Evolutionary conservation across 2,329 filamentous ascomycete genomes (phyloP), one percentile per base, ranked within the genome.

Genomic region (Stylonectria norvegica): DNA sequence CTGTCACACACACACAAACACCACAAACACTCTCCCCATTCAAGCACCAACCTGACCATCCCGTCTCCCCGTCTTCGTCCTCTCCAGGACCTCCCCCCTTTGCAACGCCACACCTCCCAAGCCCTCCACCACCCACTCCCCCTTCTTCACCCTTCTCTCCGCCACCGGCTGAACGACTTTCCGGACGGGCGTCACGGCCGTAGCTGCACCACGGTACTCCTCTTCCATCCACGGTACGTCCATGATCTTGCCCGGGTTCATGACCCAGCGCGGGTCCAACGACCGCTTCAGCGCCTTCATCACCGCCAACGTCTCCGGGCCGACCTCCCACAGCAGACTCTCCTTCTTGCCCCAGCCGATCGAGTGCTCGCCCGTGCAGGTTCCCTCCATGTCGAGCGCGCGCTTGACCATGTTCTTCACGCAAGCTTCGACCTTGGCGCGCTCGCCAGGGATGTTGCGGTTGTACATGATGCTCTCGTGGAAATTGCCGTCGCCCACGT

Each of bases 401-500:
- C 88, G 79, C 52, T 85, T 78, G 15, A 95, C 88, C 89, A 96
- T 95, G 53, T 89, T 84, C 59, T 90, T 82, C 33, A 96, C 88
- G 49, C 87, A 89, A 39, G 73, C 76, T 60, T 93, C 86, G 2
- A 93, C 88, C 51, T 85, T 86, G 29, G 76, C 82, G 40, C 77
- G 77, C 65, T 95, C 86, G 18, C 73, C 79, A 3, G 78, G 74
- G 40, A 89, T 73, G 17, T 72, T 75, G 18, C 78, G 77, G 64
- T 93, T 80, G 62, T 95, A 96, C 67, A 96, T 84, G 65, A 96
- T 93, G 59, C 85, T 87, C 61, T 90, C 84, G 62, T 96, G 90
- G 69, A 96, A 96, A 64, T 96, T 96, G 25, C 90, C 90, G 59
- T 95, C 90, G 10, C 90, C 90, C 41, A 96, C 85, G 58, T 96